Conservation (phyloP, 164 flowering plant species). For the Magnolia officinalis region DNA sequence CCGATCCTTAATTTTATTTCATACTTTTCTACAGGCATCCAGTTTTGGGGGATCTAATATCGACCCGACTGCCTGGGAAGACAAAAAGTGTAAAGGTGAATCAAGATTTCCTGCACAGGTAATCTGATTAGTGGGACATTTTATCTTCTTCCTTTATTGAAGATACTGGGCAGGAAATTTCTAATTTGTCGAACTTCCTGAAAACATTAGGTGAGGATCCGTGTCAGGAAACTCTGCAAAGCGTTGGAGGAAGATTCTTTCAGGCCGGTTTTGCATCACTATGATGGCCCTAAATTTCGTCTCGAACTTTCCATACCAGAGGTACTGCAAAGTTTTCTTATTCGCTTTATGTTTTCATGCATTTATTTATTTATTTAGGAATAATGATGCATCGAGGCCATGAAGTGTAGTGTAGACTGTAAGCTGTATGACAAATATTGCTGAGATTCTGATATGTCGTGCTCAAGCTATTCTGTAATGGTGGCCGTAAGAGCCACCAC, state of each 20-base stretch:
- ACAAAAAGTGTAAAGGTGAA: conserved; percentile 35
- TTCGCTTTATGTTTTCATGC: not conserved
- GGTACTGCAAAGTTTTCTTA: conserved; percentile 28
- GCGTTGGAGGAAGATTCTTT: conserved; percentile 82
- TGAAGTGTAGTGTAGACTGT: no score
- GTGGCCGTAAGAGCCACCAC: no score
- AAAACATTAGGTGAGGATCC: conserved; percentile 30
- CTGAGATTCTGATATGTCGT: no score
- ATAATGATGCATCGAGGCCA: no score
- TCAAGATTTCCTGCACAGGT: conserved; percentile 33
- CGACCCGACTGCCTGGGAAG: conserved; percentile 48
- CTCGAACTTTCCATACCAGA: conserved; percentile 84
- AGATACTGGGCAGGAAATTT: not conserved
- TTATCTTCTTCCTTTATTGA: not conserved
- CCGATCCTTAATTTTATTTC: not conserved
- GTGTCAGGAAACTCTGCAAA: conserved; percentile 59
- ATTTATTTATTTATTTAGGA: no score
- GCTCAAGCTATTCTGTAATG: no score
- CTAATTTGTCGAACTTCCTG: not conserved
- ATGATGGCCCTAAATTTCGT: conserved; percentile 85
- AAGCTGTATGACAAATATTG: no score
- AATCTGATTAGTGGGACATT: not conserved
- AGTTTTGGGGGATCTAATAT: conserved; percentile 42
- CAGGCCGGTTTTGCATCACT: conserved; percentile 47
- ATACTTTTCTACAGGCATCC: conserved; percentile 43